These are phyloP conservation scores for Penicillium paradoxum DNA, from an alignment of 495 filamentous ascomycete genomes.

Conservation along the genomic window DNA sequence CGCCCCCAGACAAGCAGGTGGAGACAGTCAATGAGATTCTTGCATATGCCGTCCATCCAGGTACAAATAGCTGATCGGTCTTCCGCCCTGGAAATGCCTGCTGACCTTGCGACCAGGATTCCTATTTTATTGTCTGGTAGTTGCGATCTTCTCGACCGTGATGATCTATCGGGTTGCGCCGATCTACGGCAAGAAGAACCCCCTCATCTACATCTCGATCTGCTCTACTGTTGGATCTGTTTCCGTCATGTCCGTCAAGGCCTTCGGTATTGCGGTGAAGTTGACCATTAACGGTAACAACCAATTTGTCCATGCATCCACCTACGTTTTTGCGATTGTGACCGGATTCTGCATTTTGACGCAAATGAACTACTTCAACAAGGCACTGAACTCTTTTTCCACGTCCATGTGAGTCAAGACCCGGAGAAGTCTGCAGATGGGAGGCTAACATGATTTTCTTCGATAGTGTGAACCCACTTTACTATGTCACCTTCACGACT, in stretches of 20 bases:
- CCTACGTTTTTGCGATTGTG: conserved; percentile 94
- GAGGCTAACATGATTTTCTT: conserved; percentile 25
- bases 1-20: conserved; percentile 88
- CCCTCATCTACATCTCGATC: conserved; percentile 91
- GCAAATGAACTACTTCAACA: conserved; percentile 99
- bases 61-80: conserved; percentile 42
- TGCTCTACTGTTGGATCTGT: conserved; percentile 95
- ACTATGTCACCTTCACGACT: conserved; percentile 99
- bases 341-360: conserved; percentile 89
- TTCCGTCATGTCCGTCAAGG: conserved; percentile 98
- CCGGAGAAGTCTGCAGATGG: not conserved
- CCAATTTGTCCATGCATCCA: conserved; percentile 88
- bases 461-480: conserved; percentile 90
- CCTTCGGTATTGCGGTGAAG: conserved; percentile 94
- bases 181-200: conserved; percentile 85
- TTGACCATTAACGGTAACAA: conserved; percentile 87
- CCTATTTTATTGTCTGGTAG: conserved; percentile 70
- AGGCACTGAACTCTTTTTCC: conserved; percentile 92
- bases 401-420: conserved; percentile 76
- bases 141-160: conserved; percentile 74
- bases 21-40: conserved; percentile 83
- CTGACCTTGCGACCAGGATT: conserved; percentile 56
- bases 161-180: conserved; percentile 97
- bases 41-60: conserved; percentile 79
- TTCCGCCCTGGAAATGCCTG: not conserved